Conservation (phyloP, 495 filamentous ascomycete genomes). For the Massariosphaeria phaeospora region DNA sequence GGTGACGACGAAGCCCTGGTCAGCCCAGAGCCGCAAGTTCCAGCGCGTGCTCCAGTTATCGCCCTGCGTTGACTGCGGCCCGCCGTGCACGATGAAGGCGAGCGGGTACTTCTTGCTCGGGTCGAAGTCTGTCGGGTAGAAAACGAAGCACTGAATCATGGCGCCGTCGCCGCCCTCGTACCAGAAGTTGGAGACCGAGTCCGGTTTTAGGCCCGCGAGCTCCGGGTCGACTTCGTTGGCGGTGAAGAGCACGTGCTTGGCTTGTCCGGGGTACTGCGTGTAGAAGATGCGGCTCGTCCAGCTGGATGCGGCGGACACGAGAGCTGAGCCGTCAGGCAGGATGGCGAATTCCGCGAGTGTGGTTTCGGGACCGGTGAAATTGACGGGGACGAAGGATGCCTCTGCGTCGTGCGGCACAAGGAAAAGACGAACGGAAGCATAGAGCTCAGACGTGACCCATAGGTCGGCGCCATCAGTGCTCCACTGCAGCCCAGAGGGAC, state of each 20-base stretch:
- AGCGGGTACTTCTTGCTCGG: conserved; percentile 48
- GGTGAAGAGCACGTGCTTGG: conserved; percentile 34
- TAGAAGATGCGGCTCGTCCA: conserved; percentile 43
- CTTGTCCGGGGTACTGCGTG: conserved; percentile 34
- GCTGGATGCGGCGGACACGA: conserved; percentile 41
- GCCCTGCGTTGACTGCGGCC: conserved; percentile 48
- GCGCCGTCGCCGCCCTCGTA: conserved; percentile 31
- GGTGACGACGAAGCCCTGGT: conserved; percentile 51
- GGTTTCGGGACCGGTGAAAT: conserved; percentile 19
- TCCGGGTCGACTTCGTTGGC: conserved; percentile 37
- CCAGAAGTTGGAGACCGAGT: conserved; percentile 40
- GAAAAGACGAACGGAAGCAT: conserved; percentile 23
- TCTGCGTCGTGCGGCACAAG: conserved; percentile 2
- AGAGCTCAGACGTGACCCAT: conserved; percentile 33
- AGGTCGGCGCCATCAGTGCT: conserved; percentile 26
- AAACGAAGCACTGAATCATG: conserved; percentile 45
- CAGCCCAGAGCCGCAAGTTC: conserved; percentile 51
- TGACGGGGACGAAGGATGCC: neutral
- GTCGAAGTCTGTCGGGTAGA: conserved; percentile 47
- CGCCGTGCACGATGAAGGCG: conserved; percentile 49
- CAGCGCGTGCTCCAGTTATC: conserved; percentile 52
- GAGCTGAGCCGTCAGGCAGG: conserved; percentile 31
- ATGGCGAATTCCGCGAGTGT: conserved; percentile 36
- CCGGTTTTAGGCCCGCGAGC: conserved; percentile 6
- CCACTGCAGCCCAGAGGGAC: conserved; percentile 22